phyloP scores from a whole-genome alignment of 2,329 filamentous ascomycete species.

The Epichloe amarillans region DNA sequence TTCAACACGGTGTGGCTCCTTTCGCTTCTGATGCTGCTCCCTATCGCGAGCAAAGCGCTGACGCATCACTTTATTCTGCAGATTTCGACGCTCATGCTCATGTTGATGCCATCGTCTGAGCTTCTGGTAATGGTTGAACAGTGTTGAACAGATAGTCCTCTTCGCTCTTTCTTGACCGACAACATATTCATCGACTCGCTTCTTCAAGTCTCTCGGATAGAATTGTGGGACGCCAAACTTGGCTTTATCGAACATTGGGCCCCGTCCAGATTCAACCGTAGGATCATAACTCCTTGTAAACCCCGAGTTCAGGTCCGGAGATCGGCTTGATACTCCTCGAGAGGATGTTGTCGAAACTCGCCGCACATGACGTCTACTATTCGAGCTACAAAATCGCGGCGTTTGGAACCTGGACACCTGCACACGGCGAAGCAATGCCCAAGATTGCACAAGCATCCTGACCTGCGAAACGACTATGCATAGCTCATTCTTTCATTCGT shows the following conservation, averaged over 20 bases:
- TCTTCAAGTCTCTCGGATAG: conserved; percentile 62
- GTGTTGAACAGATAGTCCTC: conserved; percentile 81
- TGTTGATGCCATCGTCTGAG: conserved; percentile 67
- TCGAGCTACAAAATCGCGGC: not conserved
- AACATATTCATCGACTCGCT: conserved; percentile 87
- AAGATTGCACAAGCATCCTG: conserved; percentile 3
- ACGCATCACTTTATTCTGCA: conserved; percentile 51
- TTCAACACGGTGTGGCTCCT: conserved; percentile 63
- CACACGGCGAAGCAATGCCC: not conserved
- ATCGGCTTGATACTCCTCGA: conserved; percentile 22
- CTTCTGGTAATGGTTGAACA: conserved; percentile 94
- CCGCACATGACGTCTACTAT: not conserved
- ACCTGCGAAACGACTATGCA: not conserved
- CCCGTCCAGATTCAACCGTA: conserved; percentile 35
- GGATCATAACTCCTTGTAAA: conserved; percentile 49
- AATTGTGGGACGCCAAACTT: conserved; percentile 48
- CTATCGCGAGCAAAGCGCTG: conserved; percentile 60
- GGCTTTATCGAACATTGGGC: conserved; percentile 45
- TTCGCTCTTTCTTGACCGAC: conserved; percentile 92
- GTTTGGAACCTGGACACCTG: not conserved
- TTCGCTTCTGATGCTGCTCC: conserved; percentile 36
- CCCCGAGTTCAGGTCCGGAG: conserved; percentile 39
- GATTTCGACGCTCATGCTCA: conserved; percentile 49
- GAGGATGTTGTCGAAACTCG: not conserved
- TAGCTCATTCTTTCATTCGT: not conserved